Evolutionary conservation across 495 filamentous ascomycete species (phyloP), one percentile per base, ranked within the genome.

Genomic region (Lasiosphaeria hispida): DNA sequence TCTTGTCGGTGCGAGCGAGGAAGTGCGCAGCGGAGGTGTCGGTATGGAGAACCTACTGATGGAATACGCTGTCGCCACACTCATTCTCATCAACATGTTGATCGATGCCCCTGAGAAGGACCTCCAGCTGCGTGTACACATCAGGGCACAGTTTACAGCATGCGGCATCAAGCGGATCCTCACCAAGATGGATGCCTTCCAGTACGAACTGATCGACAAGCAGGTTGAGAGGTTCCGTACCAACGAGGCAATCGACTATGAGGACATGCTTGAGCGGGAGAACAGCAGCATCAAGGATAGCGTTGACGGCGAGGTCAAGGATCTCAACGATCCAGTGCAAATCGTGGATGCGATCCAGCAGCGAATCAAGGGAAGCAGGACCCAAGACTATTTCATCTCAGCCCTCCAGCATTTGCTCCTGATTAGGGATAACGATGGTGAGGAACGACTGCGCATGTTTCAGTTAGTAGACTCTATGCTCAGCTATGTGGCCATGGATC

Each of bases 41-140:
- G 94, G 95, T 71, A 95, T 97, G 90, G 94, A 98, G 80, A 97
- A 96, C 67, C 82, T 96, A 48, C 82, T 98, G 11, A 98, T 98
- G 94, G 94, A 98, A 80, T 98, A 98, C 66, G 95, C 92, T 10
- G 91, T 97, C 48, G 90, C 95, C 11, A 93, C 92, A 7, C 83
- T 98, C 72, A 89, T 97, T 63, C 77, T 98, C 62, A 86, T 98
- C 75, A 98, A 98, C 69, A 96, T 96, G 86, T 80, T 98, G 64
- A 87, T 97, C 55, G 92, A 97, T 70, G 91, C 92, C 6, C 87
- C 90, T 7, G 90, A 96, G 67, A 80, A 80, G 59, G 94, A 98
- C 68, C 75, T 98, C 63, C 89, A 96, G 73, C 76, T 97, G 40
- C 87, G 94, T 63, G 88, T 92, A 62, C 95, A 98, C 73, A 92